Evolutionary conservation across 176 grass and related monocot species (phyloP).

Genomic region (Otatea glauca): DNA sequence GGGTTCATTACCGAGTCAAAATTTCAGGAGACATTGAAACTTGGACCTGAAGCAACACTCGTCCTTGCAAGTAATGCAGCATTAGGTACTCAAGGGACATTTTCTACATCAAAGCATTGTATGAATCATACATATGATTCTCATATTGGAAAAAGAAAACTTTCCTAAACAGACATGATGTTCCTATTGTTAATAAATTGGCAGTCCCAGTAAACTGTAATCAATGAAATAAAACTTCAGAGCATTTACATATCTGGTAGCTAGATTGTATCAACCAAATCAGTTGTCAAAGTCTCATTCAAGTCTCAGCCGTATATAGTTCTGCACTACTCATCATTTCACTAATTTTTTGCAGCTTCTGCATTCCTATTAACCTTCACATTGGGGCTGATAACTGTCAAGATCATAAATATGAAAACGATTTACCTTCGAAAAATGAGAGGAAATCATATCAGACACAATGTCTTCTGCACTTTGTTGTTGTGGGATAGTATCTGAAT

Average conservation of each 20-base stretch:
- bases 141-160: neutral
- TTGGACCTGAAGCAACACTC: slow-evolving; percentile 73
- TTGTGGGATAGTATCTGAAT: slow-evolving; percentile 55
- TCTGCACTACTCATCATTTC: neutral
- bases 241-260: neutral
- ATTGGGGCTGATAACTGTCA: slow-evolving; percentile 9
- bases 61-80: slow-evolving; percentile 80
- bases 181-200: slow-evolving; percentile 5
- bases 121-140: slow-evolving; percentile 11
- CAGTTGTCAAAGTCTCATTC: slow-evolving; percentile 15
- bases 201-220: neutral
- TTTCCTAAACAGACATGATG: neutral
- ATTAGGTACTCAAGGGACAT: slow-evolving; percentile 81
- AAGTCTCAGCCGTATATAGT: slow-evolving; percentile 4
- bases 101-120: slow-evolving; percentile 63
- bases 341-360: neutral
- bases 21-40: slow-evolving; percentile 80
- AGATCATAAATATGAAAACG: slow-evolving; percentile 6
- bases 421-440: slow-evolving; percentile 68
- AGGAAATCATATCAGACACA: slow-evolving; percentile 73
- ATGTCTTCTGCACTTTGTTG: slow-evolving; percentile 78
- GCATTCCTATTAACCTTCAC: neutral
- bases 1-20: slow-evolving; percentile 68
- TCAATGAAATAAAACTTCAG: neutral
- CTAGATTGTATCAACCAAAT: slow-evolving; percentile 21